phyloP scores from a whole-genome alignment of 441 rosid genomes.

The Gossypium lobatum region DNA sequence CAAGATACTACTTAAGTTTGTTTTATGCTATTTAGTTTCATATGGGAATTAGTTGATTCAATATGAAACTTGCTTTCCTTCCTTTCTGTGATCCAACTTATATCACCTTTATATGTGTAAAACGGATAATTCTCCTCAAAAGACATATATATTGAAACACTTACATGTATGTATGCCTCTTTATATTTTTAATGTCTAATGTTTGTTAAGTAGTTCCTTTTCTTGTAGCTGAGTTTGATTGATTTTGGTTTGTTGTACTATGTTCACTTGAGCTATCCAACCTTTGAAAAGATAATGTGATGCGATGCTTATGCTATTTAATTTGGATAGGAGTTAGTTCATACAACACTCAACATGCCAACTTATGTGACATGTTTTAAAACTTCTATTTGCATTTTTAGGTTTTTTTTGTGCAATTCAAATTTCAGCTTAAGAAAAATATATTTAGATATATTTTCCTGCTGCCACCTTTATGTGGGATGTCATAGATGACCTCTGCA shows the following conservation, averaged over 20 bases:
- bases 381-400: not conserved
- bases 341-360: not conserved
- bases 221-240: not conserved
- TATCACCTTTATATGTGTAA: not conserved
- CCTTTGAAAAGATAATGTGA: not conserved
- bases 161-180: not conserved
- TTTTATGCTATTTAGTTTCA: not conserved
- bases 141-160: not conserved
- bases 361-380: not conserved
- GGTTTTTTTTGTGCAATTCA: not conserved
- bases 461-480: not conserved
- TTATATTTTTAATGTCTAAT: not conserved
- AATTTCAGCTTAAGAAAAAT: not conserved
- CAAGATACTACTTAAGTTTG: not conserved
- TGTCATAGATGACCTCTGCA: slow-evolving; percentile 1
- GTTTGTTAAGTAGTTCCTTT: not conserved
- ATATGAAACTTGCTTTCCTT: not conserved
- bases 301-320: not conserved
- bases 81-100: too few relatives aligned
- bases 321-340: not conserved
- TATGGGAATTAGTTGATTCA: not conserved
- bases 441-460: not conserved
- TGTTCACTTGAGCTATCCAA: not conserved
- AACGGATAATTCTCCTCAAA: not conserved
- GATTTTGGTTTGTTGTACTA: not conserved